phyloP scores from a whole-genome alignment of 2,329 filamentous ascomycete species.

The Pezicula carpinea region DNA sequence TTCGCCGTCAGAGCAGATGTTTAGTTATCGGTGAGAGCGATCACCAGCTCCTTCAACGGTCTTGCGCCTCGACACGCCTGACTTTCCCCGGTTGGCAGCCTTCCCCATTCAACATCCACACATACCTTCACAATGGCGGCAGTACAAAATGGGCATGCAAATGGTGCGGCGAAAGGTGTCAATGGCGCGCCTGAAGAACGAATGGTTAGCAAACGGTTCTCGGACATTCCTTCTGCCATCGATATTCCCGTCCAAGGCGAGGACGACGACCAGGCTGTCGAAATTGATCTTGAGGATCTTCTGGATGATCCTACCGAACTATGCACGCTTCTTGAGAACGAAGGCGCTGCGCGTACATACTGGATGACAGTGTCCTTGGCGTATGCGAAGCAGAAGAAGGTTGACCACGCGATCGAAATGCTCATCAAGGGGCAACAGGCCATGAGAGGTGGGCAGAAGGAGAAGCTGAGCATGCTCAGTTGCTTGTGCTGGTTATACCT shows the following conservation, averaged over 20 bases:
- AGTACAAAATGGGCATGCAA: slow-evolving; percentile 17
- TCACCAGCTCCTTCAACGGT: not conserved
- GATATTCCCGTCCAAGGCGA: slow-evolving; percentile 63
- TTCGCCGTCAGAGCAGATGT: not conserved
- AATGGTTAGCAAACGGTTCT: slow-evolving; percentile 44
- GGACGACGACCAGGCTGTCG: slow-evolving; percentile 69
- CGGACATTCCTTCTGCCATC: slow-evolving; percentile 60
- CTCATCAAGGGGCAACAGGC: slow-evolving; percentile 60
- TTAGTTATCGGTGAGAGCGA: slow-evolving; percentile 1
- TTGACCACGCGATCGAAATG: slow-evolving; percentile 77
- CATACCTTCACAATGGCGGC: slow-evolving; percentile 20
- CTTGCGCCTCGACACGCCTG: not conserved
- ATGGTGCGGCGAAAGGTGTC: slow-evolving; percentile 24
- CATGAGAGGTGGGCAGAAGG: slow-evolving; percentile 56
- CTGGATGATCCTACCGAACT: slow-evolving; percentile 93
- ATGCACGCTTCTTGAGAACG: slow-evolving; percentile 91
- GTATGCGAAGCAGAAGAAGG: slow-evolving; percentile 92
- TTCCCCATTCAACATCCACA: not conserved
- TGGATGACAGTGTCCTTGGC: slow-evolving; percentile 98
- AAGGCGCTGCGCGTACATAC: slow-evolving; percentile 82
- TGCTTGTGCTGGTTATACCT: slow-evolving; percentile 69
- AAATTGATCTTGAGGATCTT: slow-evolving; percentile 87
- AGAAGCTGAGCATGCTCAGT: slow-evolving; percentile 61
- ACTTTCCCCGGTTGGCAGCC: not conserved
- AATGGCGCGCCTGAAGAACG: slow-evolving; percentile 13